Base-by-base conservation (phyloP, 2,329 filamentous ascomycete species). In the Diaporthe humulicola region DNA sequence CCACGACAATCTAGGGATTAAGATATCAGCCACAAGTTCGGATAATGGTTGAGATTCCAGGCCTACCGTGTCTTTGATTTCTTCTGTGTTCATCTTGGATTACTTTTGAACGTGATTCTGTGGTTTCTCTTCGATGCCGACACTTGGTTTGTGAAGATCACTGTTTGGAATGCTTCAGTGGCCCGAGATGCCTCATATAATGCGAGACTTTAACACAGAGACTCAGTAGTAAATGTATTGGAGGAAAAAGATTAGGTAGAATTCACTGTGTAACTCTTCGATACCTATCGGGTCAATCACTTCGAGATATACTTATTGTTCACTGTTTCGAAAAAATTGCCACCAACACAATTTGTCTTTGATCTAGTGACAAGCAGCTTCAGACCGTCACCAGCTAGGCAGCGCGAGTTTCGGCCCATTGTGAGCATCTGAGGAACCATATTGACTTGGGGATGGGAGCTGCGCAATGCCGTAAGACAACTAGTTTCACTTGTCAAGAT, bases 51-150 rank as follows among this genome's bases (percentile, higher is more conserved):
- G 48, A 17, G 8, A 38, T 8, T 1, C 7, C 25, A 5, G 42
- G n/a, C 70, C 3, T 71, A 71, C 70, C 56, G 56, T 71, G 17
- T 71, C 54, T 28, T 71, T 61, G 40, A 38, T 52, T n/a, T 60
- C 54, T 5, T 60, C 25, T 7, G 28, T 2, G n/a, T 25, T 42
- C 69, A 71, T 71, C 22, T 60, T 38, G 40, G 10, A 12, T 54
- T 15, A 40, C 28, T n/a, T 12, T 30, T 38, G 22, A 8, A 50
- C 19, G 15, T 54, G 30, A 28, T 25, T 17, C 28, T 36, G 3
- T 38, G 6, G 8, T 28, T 9, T 38, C 14, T 67, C 9, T 67
- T 50, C 14, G 3, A 19, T 19, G n/a, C 17, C 14, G 15, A 52
- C 4, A 8, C 22, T 36, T 54, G 15, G 33, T 22, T 28, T 67